Evolutionary conservation across 371 early-diverging fungal species (phyloP).

Genomic region (Mortierella sp.): DNA sequence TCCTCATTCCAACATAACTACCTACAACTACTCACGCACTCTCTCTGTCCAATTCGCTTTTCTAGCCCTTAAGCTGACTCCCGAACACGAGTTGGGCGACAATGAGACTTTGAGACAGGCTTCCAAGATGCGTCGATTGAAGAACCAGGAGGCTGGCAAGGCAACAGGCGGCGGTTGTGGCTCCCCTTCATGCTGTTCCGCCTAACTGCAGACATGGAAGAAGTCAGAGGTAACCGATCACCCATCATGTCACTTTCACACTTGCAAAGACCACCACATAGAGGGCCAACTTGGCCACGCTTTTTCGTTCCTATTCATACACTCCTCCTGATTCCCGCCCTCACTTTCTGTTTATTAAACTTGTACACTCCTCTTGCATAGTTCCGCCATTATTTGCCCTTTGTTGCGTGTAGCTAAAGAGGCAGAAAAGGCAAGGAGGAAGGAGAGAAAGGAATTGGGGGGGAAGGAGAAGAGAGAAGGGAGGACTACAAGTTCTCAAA

Average conservation of each 20-base stretch:
- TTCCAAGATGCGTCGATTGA: constrained; percentile 41
- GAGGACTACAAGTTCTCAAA: constrained; percentile 7
- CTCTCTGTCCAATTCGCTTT: neutral
- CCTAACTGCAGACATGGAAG: constrained; percentile 1
- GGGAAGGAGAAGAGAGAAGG: constrained; percentile 3
- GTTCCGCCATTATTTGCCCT: too few relatives aligned
- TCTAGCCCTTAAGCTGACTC: constrained; percentile 34
- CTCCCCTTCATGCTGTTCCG: constrained; percentile 38
- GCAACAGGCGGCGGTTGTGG: constrained; percentile 41
- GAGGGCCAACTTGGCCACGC: too few relatives aligned
- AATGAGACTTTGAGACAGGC: constrained; percentile 49
- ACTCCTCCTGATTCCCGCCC: too few relatives aligned
- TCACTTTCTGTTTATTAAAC: too few relatives aligned
- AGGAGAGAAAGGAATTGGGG: neutral
- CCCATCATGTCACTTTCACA: too few relatives aligned
- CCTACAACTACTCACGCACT: neutral
- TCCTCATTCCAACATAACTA: neutral
- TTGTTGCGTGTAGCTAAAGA: neutral
- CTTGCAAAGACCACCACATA: too few relatives aligned
- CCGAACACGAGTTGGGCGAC: constrained; percentile 43
- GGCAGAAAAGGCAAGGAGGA: neutral
- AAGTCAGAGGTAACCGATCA: too few relatives aligned
- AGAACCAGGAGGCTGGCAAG: constrained; percentile 33
- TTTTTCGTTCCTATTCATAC: too few relatives aligned
- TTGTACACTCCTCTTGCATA: too few relatives aligned